Evolutionary conservation across 495 filamentous ascomycete species (phyloP), one percentile per base, ranked within the genome.

Genomic region (Neurospora tetrasperma): DNA sequence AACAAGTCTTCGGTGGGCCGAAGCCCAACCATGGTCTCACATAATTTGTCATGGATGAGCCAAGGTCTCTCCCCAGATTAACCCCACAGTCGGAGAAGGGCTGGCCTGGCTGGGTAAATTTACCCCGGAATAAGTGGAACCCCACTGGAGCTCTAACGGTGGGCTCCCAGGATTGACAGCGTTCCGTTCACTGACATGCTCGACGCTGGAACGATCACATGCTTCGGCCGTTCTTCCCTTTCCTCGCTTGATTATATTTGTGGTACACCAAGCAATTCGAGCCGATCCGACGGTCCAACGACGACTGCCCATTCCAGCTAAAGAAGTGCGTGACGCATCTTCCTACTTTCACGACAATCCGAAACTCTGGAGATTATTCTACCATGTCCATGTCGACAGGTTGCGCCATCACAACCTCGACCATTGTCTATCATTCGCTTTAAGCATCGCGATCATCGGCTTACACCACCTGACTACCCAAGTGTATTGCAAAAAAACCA

Each of bases 291-390:
- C 44, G 44, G 48, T 59, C 23, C 48, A 59, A 59, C 48, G 54
- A 62, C 54, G 46, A 69, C 44, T 74, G 73, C 72, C 71, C 76
- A 72, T 75, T 79, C 74, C 77, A 78, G 73, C 43, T 12, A 66
- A 75, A 38, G 35, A 38, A 38, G 78, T 71, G 76, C 73, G 79
- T 82, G 80, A 82, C 80, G 79, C 80, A 20, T 62, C 31, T 35
- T 62, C 27, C 54, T 62, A 18, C 54, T 62, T 35, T 62, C 54
- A 62, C 54, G 54, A 35, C 54, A 18, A 62, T 62, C 54, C 54
- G 27, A 27, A 35, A 31, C 54, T 35, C 27, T 35, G 27, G 4
- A 35, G 7, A 62, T 62, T 18, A 62, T 12, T 38, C 4, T 8
- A 8, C 6, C 54, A 35, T 62, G 54, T 62, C 27, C 54, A 62